Percentiles rank a stretch among this genome's conserved stretches.
Conservation (phyloP, 2,329 filamentous ascomycete species). For the Emmonsia crescens region DNA sequence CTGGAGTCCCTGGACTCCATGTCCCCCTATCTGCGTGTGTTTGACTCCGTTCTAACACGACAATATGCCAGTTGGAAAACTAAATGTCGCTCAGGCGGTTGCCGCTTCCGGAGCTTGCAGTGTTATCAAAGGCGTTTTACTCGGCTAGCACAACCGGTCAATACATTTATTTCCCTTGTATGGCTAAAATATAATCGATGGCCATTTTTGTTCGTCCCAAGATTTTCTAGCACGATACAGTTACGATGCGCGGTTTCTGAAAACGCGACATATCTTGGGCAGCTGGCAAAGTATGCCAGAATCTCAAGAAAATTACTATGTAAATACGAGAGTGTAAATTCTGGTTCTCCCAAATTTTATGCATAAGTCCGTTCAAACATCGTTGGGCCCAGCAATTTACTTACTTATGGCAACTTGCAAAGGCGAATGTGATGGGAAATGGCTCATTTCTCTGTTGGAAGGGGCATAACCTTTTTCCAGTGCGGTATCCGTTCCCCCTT, state of each 20-base stretch:
- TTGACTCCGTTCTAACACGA: neutral
- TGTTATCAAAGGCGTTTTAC: neutral
- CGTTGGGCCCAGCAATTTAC: neutral
- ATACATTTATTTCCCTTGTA: neutral
- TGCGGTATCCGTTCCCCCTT: neutral
- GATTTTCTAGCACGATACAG: too few species aligned
- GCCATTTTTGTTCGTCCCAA: neutral
- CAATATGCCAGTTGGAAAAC: neutral
- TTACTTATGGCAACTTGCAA: neutral
- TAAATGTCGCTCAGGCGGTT: neutral
- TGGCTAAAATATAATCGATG: neutral
- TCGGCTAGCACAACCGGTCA: neutral
- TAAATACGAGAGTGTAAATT: too few species aligned
- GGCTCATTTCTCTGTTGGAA: neutral
- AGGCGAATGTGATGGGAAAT: neutral
- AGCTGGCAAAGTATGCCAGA: too few species aligned
- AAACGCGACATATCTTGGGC: too few species aligned
- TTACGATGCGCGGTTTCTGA: too few species aligned
- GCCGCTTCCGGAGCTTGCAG: neutral
- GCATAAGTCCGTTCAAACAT: neutral
- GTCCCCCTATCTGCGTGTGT: neutral
- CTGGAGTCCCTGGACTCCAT: neutral
- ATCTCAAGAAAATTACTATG: too few species aligned
- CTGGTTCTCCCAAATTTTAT: neutral
- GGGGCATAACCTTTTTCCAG: neutral